Percentiles rank a stretch among this genome's conserved stretches.
Conservation (phyloP, 2,329 filamentous ascomycete genomes). For the Chrysoporthe deuterocubensis region DNA sequence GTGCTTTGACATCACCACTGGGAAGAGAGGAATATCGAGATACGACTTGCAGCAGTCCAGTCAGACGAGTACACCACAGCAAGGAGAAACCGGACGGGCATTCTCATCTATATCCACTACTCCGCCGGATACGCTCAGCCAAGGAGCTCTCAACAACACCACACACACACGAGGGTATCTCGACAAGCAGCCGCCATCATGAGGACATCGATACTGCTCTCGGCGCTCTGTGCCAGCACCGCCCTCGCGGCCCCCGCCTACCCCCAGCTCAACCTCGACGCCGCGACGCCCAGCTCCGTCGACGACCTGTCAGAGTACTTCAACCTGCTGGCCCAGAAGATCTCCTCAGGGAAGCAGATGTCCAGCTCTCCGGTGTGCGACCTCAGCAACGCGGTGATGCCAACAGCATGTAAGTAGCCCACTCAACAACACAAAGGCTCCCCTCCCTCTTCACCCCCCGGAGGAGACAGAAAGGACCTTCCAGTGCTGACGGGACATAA, state of each 20-base stretch:
- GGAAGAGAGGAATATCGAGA: background rate
- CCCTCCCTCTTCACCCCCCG: too few species aligned
- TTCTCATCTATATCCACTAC: background rate
- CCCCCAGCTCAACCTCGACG: slow-evolving; percentile 48
- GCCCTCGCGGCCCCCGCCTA: slow-evolving; percentile 51
- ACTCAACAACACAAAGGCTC: slow-evolving; percentile 16
- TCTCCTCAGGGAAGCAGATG: slow-evolving; percentile 51
- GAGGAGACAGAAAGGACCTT: background rate
- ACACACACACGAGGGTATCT: slow-evolving; percentile 12
- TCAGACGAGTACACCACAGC: background rate
- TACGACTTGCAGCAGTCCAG: background rate
- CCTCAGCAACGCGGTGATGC: slow-evolving; percentile 56
- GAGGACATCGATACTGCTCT: slow-evolving; percentile 53
- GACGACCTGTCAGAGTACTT: slow-evolving; percentile 63
- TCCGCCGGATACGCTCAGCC: background rate
- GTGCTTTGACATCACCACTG: background rate
- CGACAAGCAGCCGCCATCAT: slow-evolving; percentile 45
- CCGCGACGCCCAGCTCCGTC: slow-evolving; percentile 44
- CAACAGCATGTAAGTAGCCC: slow-evolving; percentile 33
- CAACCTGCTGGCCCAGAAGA: slow-evolving; percentile 60
- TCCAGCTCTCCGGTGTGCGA: slow-evolving; percentile 54
- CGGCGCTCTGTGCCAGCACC: slow-evolving; percentile 49
- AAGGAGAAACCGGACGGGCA: background rate
- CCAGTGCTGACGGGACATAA: slow-evolving; percentile 35
- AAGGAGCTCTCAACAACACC: slow-evolving; percentile 11